Evolutionary conservation across 2,329 filamentous ascomycete genomes (phyloP).

Genomic region (Erysiphe pulchra): DNA sequence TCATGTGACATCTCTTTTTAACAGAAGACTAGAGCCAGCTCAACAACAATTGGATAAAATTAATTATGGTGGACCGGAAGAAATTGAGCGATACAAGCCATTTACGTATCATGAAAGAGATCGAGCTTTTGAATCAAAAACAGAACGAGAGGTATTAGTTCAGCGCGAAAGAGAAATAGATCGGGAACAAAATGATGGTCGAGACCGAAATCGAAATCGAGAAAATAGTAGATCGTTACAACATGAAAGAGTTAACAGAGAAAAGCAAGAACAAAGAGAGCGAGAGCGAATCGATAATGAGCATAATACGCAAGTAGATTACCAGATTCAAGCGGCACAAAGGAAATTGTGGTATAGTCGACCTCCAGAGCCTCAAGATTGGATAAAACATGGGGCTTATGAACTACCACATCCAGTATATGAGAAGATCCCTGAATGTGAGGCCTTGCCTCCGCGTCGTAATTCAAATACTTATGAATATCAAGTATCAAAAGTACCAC

Average conservation of each 20-base stretch:
- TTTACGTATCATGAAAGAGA: conserved; percentile 29
- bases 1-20: conserved; percentile 6
- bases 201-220: conserved; percentile 14
- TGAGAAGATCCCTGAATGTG: conserved; percentile 3
- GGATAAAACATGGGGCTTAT: conserved; percentile 9
- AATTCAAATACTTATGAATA: conserved; percentile 9
- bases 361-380: conserved; percentile 9
- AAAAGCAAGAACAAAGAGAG: conserved; percentile 14
- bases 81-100: conserved; percentile 9
- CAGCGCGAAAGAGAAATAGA: conserved; percentile 6
- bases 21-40: conserved; percentile 5
- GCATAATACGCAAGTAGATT: conserved; percentile 4
- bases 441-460: conserved; percentile 3
- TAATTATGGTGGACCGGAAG: conserved; percentile 8
- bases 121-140: conserved; percentile 12
- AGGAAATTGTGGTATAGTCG: conserved; percentile 9
- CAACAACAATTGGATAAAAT: conserved; percentile 7
- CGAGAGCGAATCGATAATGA: conserved; percentile 5
- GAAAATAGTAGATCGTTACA: conserved; percentile 1
- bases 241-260: conserved; percentile 15
- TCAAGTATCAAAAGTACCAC: conserved; percentile 7
- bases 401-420: conserved; percentile 7
- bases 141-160: conserved; percentile 15
- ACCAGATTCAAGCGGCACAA: conserved; percentile 8
- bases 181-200: neutral